Conservation (phyloP, 2,329 filamentous ascomycete species). For the Ophiosphaerella korrae region DNA sequence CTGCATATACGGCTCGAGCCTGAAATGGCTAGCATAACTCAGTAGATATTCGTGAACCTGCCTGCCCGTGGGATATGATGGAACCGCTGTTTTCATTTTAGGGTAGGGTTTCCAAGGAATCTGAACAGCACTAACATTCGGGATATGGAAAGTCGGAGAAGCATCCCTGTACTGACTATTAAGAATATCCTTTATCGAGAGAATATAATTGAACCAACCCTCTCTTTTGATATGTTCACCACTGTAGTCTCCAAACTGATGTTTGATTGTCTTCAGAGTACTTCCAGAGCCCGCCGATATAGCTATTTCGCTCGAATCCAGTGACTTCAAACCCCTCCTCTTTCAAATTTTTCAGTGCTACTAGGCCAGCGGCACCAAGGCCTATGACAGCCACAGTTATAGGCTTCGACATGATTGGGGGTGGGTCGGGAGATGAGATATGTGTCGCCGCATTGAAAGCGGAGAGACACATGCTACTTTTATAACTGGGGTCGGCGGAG, state of each 20-base stretch:
- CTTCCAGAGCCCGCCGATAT: constrained; percentile 31
- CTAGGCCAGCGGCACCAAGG: constrained; percentile 19
- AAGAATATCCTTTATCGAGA: not conserved
- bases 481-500: not conserved
- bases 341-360: constrained; percentile 23
- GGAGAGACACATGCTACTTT: no score
- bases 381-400: constrained; percentile 17
- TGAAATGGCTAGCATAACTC: constrained; percentile 23
- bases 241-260: constrained; percentile 25
- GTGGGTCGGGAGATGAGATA: no score
- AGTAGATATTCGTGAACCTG: constrained; percentile 29
- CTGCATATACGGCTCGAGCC: constrained; percentile 16
- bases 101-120: not conserved
- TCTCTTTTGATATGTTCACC: constrained; percentile 28
- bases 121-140: constrained; percentile 7
- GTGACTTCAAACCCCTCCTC: constrained; percentile 28
- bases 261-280: constrained; percentile 26
- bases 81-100: constrained; percentile 1
- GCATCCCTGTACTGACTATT: constrained; percentile 13
- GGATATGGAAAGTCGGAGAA: constrained; percentile 29
- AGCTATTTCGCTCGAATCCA: constrained; percentile 25
- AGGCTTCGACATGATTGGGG: not conserved
- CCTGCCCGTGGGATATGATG: constrained; percentile 21
- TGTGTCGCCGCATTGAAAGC: no score
- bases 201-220: constrained; percentile 3